phyloP scores from a whole-genome alignment of 805 yeast species.

The Blastobotrys robertii region DNA sequence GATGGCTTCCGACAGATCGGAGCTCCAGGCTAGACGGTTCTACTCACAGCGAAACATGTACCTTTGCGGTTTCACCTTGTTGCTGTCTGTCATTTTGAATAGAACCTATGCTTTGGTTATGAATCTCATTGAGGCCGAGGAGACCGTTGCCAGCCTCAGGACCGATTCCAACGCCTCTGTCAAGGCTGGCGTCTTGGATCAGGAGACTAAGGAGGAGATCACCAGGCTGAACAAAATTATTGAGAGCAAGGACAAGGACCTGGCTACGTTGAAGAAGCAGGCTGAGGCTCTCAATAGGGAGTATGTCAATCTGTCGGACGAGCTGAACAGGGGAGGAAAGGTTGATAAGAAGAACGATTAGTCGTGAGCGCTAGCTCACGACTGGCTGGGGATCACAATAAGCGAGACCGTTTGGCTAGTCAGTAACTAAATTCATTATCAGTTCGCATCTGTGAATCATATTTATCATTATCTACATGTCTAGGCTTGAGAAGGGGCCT shows the following conservation, averaged over 20 bases:
- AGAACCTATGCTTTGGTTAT: constrained; percentile 50
- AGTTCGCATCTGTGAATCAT: too few species aligned
- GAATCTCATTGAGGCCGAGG: constrained; percentile 34
- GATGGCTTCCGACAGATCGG: constrained; percentile 52
- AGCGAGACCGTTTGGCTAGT: too few species aligned
- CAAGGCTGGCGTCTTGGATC: constrained; percentile 20
- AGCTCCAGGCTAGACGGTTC: constrained; percentile 82
- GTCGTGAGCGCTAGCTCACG: too few species aligned
- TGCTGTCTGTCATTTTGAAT: constrained; percentile 73
- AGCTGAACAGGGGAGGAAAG: constrained; percentile 20
- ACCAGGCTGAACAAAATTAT: constrained; percentile 41
- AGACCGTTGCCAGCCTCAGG: constrained; percentile 39
- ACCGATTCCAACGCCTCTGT: constrained; percentile 17
- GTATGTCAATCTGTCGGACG: constrained; percentile 40
- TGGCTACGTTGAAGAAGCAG: constrained; percentile 62
- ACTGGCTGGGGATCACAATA: too few species aligned
- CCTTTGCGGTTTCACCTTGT: constrained; percentile 88
- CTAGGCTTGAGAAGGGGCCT: neutral
- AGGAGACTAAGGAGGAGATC: constrained; percentile 33
- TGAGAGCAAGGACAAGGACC: constrained; percentile 51
- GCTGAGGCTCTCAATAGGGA: constrained; percentile 56
- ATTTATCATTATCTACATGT: constrained; percentile 1
- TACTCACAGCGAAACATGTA: constrained; percentile 96
- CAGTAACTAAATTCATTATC: too few species aligned
- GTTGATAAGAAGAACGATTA: constrained; percentile 24